Base-by-base conservation (phyloP, 305 asterid species). In the Salvia sclarea region DNA sequence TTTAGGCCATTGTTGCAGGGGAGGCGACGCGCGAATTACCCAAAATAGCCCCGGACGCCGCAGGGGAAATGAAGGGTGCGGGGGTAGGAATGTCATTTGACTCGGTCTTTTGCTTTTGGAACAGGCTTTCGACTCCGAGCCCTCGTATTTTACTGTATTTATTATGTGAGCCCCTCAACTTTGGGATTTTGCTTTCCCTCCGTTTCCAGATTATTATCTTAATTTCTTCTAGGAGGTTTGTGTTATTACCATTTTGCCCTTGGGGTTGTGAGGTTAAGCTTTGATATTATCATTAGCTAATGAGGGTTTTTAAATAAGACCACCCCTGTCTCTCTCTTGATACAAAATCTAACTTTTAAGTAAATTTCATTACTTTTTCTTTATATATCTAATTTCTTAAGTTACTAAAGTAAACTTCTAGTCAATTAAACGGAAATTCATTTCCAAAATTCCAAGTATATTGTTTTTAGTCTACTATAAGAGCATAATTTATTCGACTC, bases 1-100 rank as follows among this genome's bases (percentile, higher is more conserved):
- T 33, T 66, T 43, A 64, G 62, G 31, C 79, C 66, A 30, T 18
- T 30, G 54, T 47, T 57, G 71, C 45, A 41, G 31, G 9, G 53
- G 58, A 47, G 72, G 8, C 57, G 10, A 8, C 2, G 0, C 2
- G 0, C 0, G n/a, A 62, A 76, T 78, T 66, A 28, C 50, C 78
- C 0, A 54, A 64, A 68, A 49, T 5, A 57, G 38, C 66, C 75
- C 72, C 41, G 5, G 2, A 2, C 0, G 10, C 18, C 10, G 11
- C 3, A 0, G 11, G 4, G 6, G 28, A 52, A 24, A 1, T 1
- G 0, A 18, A 16, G 30, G 30, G n/a, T 1, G 3, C 6, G 40
- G 25, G 82, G 80, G 7, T 47, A 1, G n/a, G 16, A 63, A 13
- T 12, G 85, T 77, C 85, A 64, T 43, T 77, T 72, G 14, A 43